These are phyloP conservation scores for Rosa chinensis DNA, from an alignment of 306 rosid genomes.

Conservation along the genomic window DNA sequence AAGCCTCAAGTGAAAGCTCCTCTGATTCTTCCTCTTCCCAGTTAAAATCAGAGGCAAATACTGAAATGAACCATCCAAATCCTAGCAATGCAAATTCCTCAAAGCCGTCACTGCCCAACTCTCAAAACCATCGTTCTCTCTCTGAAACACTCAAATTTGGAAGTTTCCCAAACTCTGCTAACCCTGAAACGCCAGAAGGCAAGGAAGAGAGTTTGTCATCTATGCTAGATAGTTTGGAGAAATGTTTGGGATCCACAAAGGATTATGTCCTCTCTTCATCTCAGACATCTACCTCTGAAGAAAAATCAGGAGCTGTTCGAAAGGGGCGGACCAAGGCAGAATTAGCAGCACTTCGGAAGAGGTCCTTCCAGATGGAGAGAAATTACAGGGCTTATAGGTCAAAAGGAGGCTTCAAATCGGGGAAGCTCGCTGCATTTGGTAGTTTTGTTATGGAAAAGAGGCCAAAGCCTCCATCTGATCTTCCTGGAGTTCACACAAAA, in stretches of 20 bases:
- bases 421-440: slow-evolving; percentile 36
- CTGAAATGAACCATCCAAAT: slow-evolving; percentile 20
- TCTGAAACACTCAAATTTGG: slow-evolving; percentile 35
- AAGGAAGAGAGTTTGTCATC: slow-evolving; percentile 18
- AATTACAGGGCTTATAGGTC: slow-evolving; percentile 42
- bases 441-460: slow-evolving; percentile 49
- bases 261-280: slow-evolving; percentile 2
- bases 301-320: slow-evolving; percentile 35
- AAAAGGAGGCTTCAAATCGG: slow-evolving; percentile 44
- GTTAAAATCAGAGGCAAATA: slow-evolving; percentile 23
- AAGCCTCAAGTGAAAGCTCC: slow-evolving; percentile 22
- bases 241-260: slow-evolving; percentile 27
- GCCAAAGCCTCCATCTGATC: slow-evolving; percentile 41
- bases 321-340: slow-evolving; percentile 49
- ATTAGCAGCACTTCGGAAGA: slow-evolving; percentile 46
- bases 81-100: slow-evolving; percentile 9
- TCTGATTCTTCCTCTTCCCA: slow-evolving; percentile 21
- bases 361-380: slow-evolving; percentile 47
- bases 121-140: slow-evolving; percentile 20
- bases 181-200: neutral
- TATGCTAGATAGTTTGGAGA: slow-evolving; percentile 25
- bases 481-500: slow-evolving; percentile 34
- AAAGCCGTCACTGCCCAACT: neutral
- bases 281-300: slow-evolving; percentile 31
- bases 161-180: slow-evolving; percentile 12